Conservation (phyloP, 352 stramenopile species). For the Phytophthora brassicae region DNA sequence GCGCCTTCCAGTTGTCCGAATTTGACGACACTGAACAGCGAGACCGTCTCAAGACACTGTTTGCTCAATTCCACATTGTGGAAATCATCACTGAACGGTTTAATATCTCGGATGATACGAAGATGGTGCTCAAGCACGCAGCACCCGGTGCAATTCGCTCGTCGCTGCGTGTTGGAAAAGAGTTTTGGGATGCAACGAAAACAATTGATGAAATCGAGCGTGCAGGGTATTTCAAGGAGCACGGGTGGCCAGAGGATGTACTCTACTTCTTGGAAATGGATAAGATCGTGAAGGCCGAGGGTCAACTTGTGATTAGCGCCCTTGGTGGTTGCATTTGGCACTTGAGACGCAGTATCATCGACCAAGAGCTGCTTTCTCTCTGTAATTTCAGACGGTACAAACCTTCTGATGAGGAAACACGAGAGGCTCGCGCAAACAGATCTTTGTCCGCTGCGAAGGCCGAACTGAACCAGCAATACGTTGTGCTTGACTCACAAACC, state of each 20-base stretch:
- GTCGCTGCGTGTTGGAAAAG: slow-evolving; percentile 59
- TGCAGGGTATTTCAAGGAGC: slow-evolving; percentile 87
- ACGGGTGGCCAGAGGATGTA: slow-evolving; percentile 63
- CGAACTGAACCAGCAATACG: slow-evolving; percentile 80
- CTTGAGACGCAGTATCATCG: slow-evolving; percentile 76
- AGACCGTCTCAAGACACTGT: slow-evolving; percentile 95
- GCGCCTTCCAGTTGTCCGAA: slow-evolving; percentile 93
- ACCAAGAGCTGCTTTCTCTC: slow-evolving; percentile 79
- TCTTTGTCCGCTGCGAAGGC: slow-evolving; percentile 33
- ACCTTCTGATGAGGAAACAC: slow-evolving; percentile 71
- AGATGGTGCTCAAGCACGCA: slow-evolving; percentile 76
- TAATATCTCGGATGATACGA: slow-evolving; percentile 63
- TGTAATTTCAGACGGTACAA: slow-evolving; percentile 80
- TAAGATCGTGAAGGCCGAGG: slow-evolving; percentile 62
- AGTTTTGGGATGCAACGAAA: slow-evolving; percentile 92
- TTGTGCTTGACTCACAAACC: slow-evolving; percentile 96
- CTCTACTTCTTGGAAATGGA: slow-evolving; percentile 68
- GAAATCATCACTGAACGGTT: slow-evolving; percentile 84
- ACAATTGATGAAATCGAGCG: slow-evolving; percentile 91
- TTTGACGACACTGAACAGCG: slow-evolving; percentile 97
- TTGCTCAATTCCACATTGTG: slow-evolving; percentile 87
- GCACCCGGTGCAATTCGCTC: slow-evolving; percentile 60
- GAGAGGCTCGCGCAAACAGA: slow-evolving; percentile 24
- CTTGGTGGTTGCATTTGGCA: slow-evolving; percentile 83
- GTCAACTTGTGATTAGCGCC: slow-evolving; percentile 64